Base-by-base conservation (phyloP, 768 basidiomycete genomes). In the Boletus rufocinnamomeus region DNA sequence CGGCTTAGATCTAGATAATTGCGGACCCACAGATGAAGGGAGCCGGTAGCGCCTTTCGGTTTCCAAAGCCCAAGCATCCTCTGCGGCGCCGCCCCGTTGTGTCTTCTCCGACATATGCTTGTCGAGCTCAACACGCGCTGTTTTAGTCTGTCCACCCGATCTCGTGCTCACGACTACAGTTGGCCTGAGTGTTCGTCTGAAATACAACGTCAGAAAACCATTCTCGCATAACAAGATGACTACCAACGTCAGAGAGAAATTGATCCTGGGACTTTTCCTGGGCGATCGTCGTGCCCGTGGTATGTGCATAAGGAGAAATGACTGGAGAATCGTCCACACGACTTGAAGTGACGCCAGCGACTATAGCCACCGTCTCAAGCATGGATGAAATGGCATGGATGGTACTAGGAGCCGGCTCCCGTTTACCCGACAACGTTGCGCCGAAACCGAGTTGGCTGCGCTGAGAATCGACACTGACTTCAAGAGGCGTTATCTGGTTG, bases 231-330 rank as follows among this genome's bases (percentile, higher is more conserved):
- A 34, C 13, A 43, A 51, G n/a, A 38, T 4, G 30, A 47, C 19
- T 17, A 66, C 64, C 3, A 28, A 69, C 64, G 28, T 52, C 21
- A 19, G 50, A 32, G n/a, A 14, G 17, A 38, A 14, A 23, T 9
- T 19, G 57, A 21, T 56, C 34, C 21, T 46, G 11, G 8, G 14
- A 13, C n/a, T 28, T 45, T 40, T 55, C 40, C 27, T 41, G 28
- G 1, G 23, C 14, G 16, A 19, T 11, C 13, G 13, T 38, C 40
- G 30, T 28, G 7, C 38, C 14, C 11, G 21, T 23, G 9, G 11
- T 9, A 19, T 8, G 52, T 5, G 6, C 43, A 40, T 48, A 25
- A 11, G 59, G 43, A 27, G 58, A 50, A 56, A 35, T 6, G 2
- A 21, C 10, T 3, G 23, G 25, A 13, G 58, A 52, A 14, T 50